phyloP scores from a whole-genome alignment of 2,329 filamentous ascomycete genomes.

The Fonsecaea pugnacius region DNA sequence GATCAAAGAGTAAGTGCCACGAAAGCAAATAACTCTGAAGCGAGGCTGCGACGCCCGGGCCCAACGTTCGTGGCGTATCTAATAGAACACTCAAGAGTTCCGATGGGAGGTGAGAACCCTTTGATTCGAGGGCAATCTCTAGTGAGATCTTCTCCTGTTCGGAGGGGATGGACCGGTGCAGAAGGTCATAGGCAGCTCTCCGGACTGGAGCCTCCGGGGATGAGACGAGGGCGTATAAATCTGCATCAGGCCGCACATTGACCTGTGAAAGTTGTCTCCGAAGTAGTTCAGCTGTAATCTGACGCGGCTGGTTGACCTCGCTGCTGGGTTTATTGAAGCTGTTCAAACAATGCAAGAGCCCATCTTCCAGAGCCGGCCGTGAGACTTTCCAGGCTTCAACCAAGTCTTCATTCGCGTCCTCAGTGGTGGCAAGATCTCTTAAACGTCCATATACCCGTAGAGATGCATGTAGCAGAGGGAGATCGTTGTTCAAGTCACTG shows the following conservation, averaged over 20 bases:
- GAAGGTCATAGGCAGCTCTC: conserved; percentile 75
- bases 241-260: conserved; percentile 59
- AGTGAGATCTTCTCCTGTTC: conserved; percentile 81
- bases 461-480: conserved; percentile 72
- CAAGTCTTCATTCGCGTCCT: conserved; percentile 75
- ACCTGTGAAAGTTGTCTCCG: conserved; percentile 64
- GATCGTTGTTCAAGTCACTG: conserved; percentile 52
- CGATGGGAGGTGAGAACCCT: conserved; percentile 72
- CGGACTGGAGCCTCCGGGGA: conserved; percentile 77
- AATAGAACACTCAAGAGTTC: conserved; percentile 83
- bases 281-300: conserved; percentile 76
- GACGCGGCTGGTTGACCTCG: conserved; percentile 59
- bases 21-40: conserved; percentile 82
- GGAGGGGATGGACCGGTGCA: conserved; percentile 78
- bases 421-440: conserved; percentile 57
- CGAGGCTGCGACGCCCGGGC: conserved; percentile 66
- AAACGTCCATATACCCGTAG: conserved; percentile 71
- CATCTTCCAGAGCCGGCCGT: conserved; percentile 59
- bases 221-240: conserved; percentile 76
- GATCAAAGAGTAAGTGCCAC: conserved; percentile 89
- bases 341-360: conserved; percentile 56
- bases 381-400: conserved; percentile 71
- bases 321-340: conserved; percentile 63
- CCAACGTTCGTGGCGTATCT: conserved; percentile 69
- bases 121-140: conserved; percentile 63